Base-by-base conservation (phyloP, 2,329 filamentous ascomycete species). In the Exophiala viscosa region DNA sequence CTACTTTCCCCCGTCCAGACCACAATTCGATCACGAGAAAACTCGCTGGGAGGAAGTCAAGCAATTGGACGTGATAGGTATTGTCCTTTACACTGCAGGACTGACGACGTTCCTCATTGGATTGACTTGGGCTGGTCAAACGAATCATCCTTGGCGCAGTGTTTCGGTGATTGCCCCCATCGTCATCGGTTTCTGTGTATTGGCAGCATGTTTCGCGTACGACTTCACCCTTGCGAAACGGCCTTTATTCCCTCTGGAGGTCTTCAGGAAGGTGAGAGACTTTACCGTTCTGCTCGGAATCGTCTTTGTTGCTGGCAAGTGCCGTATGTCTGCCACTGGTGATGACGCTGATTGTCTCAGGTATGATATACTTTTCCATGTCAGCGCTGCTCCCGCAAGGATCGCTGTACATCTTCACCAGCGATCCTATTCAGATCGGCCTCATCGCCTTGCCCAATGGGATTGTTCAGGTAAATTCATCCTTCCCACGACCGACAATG, bases 1-100 rank as follows among this genome's bases (percentile, higher is more conserved):
- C 46, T 79, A 78, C 64, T 71, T 73, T 57, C 76, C 75, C 32
- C 75, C 77, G 76, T 73, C 62, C 61, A 68, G 14, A 68, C 73
- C 63, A 69, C 71, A 75, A 10, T 72, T 76, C 54, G 53, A 50
- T 41, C 41, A 47, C 6, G 55, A 50, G 7, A 54, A 52, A 62
- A 71, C 18, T 32, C 63, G 44, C 63, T 66, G 50, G 31, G 63
- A 73, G 55, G 68, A 70, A 59, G 73, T 18, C 45, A 3, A 74
- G 73, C 48, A 54, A 17, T 35, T 52, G 17, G 52, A 55, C 52
- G 47, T 35, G 28, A 31, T 55, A 5, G 52, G 47, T 13, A 17
- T 46, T 14, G 13, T 50, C 13, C 42, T 55, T 20, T 55, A 50
- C 20, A 47, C 43, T 2, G 15, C 20, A 7, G 52, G 52, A 14